Base-by-base conservation (phyloP, 2,329 filamentous ascomycete genomes). In the Clarireedia homoeocarpa region DNA sequence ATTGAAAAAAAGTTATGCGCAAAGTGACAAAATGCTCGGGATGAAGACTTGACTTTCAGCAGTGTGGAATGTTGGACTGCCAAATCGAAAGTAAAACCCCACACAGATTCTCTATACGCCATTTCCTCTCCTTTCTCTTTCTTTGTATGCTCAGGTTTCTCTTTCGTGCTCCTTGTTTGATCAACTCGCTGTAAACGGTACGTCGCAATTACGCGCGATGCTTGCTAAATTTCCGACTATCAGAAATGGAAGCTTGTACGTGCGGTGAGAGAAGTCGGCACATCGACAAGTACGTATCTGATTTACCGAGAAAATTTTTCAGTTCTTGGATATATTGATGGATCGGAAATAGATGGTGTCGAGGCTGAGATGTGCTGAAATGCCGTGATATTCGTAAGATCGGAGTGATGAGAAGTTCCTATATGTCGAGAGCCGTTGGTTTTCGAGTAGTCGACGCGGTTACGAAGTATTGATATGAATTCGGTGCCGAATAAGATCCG, bases 211-310 rank as follows among this genome's bases (percentile, higher is more conserved):
- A 50, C 45, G 46, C 52, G 52, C 20, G 40, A n/a, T 20, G 24
- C 38, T 55, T 50, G 45, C 34, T 17, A 49, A 44, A 55, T 55
- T 55, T 45, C 34, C 45, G 36, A 45, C 24, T 10, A 36, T 55
- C 20, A 42, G 20, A 50, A 50, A 50, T 14, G 49, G 17, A 53
- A 53, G 15, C 44, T 53, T 48, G 24, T 53, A 42, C 23, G 36
- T 7, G 40, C 20, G 42, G 48, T n/a, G n/a, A n/a, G n/a, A n/a
- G 6, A 40, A 47, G 30, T 50, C 26, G 30, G 45, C 38, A 50
- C 34, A n/a, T 50, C 15, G 42, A 55, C 26, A 24, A 23, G 5
- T 17, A 44, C 40, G 20, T 44, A 44, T n/a, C 40, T 44, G 40
- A 17, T 20, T 7, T 6, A 6, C 27, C 27, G 27, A 30, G 2